Conservation (phyloP, 2,329 filamentous ascomycete genomes). For the Fusarium proliferatum region DNA sequence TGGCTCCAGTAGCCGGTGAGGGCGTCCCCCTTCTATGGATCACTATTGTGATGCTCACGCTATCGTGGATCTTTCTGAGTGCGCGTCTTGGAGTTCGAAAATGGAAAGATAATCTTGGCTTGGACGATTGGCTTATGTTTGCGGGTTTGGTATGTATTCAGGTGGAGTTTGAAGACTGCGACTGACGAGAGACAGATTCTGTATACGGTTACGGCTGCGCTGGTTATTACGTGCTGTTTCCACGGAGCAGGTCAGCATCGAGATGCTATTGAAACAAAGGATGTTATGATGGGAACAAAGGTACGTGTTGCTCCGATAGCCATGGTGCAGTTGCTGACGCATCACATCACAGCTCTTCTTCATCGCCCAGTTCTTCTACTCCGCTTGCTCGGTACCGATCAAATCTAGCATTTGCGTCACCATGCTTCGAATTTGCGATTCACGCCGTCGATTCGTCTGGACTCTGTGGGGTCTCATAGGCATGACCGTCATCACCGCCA, state of each 20-base stretch:
- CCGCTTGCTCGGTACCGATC: slow-evolving; percentile 38
- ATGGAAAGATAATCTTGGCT: slow-evolving; percentile 31
- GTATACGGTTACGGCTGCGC: slow-evolving; percentile 19
- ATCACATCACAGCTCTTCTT: slow-evolving; percentile 27
- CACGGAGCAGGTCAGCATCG: slow-evolving; percentile 29
- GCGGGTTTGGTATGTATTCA: slow-evolving; percentile 22
- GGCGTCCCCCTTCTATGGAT: slow-evolving; percentile 32
- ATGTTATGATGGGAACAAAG: slow-evolving; percentile 35
- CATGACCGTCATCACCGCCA: slow-evolving; percentile 15
- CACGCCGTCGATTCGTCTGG: slow-evolving; percentile 24
- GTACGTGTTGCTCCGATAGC: fast-evolving
- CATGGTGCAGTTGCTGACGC: fast-evolving
- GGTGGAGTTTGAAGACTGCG: fast-evolving
- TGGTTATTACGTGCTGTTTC: slow-evolving; percentile 37
- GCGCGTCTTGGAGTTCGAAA: slow-evolving; percentile 17
- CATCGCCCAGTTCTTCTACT: slow-evolving; percentile 38
- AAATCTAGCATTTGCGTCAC: slow-evolving; percentile 46
- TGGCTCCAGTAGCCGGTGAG: slow-evolving; percentile 24
- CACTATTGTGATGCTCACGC: slow-evolving; percentile 27
- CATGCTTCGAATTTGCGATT: slow-evolving; percentile 43
- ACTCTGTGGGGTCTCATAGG: slow-evolving; percentile 29
- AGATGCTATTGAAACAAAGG: neutral
- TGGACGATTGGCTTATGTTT: slow-evolving; percentile 41
- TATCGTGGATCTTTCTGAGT: slow-evolving; percentile 23
- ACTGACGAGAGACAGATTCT: slow-evolving; percentile 9